Base-by-base conservation (phyloP, 139 green algal species). In the Yamagishiella unicocca region DNA sequence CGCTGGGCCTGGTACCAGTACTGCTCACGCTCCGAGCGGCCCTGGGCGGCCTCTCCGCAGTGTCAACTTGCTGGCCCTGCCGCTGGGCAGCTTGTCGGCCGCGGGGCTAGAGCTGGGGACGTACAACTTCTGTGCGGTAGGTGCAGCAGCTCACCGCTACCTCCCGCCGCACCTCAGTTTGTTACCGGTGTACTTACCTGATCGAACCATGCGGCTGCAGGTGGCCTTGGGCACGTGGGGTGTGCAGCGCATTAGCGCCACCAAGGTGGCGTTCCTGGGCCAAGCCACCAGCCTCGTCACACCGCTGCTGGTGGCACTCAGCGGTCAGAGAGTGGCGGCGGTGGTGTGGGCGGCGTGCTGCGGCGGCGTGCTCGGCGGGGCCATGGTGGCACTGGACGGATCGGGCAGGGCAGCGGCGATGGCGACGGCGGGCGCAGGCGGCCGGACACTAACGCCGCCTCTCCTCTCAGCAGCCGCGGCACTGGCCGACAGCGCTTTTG, bases 251-350 rank as follows among this genome's bases (percentile, higher is more conserved):
- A 78, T 87, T n/a, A 33, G 8, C 45, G 82, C 82, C 35, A 87
- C 82, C 67, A 80, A 80, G 82, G 82, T 81, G 4, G 82, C 82
- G 50, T 87, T 87, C 45, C 68, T 87, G 24, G 45, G 67, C 43
- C 82, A 87, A 46, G 82, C 82, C 67, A 87, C 67, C 82, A 55
- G 29, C 24, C 66, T 87, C 33, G 58, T 87, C 35, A 87, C 82
- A 12, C 82, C 82, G 24, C 33, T 87, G 67, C 67, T 87, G 43
- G 46, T 87, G 66, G 82, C 82, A 4, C 24, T 42, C 25, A 62
- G 35, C 25, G 82, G 82, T 1, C 67, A 80, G 46, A 33, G 66
- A 7, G 82, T 87, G 82, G 67, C 82, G 66, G 10, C 7, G 46
- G 58, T 71, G 46, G 82, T 87, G 66, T 87, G 82, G 82, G 35